Conservation (phyloP, 2,329 filamentous ascomycete species). For the Neonectria hederae region DNA sequence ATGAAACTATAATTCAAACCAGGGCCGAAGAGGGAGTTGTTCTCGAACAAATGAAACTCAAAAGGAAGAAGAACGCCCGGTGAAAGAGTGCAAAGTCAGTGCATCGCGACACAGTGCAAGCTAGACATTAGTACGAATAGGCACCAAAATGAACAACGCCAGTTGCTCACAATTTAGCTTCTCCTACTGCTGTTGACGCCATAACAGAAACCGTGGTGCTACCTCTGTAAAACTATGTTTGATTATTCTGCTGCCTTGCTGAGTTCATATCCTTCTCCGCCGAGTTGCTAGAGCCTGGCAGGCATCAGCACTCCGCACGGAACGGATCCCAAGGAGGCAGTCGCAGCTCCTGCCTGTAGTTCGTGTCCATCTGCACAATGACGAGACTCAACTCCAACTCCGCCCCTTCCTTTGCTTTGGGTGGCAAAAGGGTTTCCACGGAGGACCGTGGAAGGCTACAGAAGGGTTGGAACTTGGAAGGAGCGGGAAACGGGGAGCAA, state of each 20-base stretch:
- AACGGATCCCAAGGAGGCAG: neutral
- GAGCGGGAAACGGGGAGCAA: too few species aligned
- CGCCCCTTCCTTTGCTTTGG: slow-evolving; percentile 7
- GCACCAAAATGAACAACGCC: neutral
- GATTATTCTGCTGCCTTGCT: neutral
- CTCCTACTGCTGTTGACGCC: too few species aligned
- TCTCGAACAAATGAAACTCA: neutral
- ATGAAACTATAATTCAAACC: neutral
- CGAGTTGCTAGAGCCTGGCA: neutral
- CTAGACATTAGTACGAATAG: neutral
- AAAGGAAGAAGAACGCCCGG: too few species aligned
- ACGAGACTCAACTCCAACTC: slow-evolving; percentile 7
- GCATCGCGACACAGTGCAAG: neutral
- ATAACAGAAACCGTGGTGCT: too few species aligned
- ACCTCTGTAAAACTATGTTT: neutral
- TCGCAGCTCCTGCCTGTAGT: neutral
- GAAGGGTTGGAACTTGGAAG: neutral
- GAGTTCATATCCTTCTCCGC: neutral
- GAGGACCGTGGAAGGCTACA: slow-evolving; percentile 2
- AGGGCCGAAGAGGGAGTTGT: neutral
- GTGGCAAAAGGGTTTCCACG: neutral
- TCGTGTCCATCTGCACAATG: slow-evolving; percentile 13
- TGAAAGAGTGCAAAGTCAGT: neutral
- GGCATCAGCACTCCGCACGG: neutral
- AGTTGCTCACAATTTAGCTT: neutral